Conservation (phyloP, 176 grass and related monocot genomes). For the Ensete glaucum region DNA sequence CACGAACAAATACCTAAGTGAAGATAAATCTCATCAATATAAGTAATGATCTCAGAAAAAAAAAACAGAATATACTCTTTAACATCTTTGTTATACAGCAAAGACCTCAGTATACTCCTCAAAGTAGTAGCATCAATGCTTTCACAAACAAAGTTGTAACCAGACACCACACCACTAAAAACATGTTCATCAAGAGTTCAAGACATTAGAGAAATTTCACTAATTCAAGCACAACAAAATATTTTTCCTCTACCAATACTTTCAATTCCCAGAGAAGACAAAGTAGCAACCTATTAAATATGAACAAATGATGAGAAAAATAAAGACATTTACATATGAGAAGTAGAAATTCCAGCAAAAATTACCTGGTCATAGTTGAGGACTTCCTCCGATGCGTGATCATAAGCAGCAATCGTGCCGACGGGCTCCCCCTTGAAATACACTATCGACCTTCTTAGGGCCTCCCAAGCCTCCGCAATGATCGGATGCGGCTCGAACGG, state of each 20-base stretch:
- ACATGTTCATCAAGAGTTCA: no score
- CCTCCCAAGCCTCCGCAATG: slow-evolving; percentile 35
- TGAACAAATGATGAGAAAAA: background rate
- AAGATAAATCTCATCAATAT: slow-evolving; percentile 1
- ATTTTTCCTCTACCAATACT: background rate
- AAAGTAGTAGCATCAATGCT: background rate
- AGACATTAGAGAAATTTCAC: background rate
- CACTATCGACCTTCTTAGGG: slow-evolving; percentile 27
- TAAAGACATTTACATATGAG: background rate
- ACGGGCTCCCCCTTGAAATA: slow-evolving; percentile 27
- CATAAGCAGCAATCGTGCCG: slow-evolving; percentile 37
- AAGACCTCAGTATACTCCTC: background rate
- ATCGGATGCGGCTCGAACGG: slow-evolving; percentile 33
- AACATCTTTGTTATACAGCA: background rate
- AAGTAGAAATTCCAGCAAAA: background rate
- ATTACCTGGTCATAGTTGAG: slow-evolving; percentile 46
- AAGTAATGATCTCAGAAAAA: background rate
- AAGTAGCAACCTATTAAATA: background rate
- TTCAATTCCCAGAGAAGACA: background rate
- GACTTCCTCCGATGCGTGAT: slow-evolving; percentile 39
- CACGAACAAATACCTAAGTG: slow-evolving; percentile 41
- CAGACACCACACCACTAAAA: background rate
- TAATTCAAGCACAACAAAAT: background rate
- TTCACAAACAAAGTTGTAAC: background rate
- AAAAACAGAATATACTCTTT: background rate